Conservation (phyloP, 2,329 filamentous ascomycete genomes). For the Proliferodiscus dingleyae region DNA sequence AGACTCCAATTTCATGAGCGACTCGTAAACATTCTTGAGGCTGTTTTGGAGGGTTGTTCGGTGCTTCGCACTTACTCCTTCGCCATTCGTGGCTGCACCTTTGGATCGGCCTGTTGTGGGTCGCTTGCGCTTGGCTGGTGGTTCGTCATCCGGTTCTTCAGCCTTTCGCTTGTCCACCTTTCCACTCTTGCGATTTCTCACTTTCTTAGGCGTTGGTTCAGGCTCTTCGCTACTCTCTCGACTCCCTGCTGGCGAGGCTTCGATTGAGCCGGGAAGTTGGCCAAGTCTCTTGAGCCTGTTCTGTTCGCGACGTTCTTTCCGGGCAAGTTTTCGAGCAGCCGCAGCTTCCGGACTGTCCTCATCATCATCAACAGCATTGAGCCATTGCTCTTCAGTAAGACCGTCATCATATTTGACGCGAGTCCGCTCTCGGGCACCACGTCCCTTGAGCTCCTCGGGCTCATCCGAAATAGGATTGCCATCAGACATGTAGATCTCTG, state of each 20-base stretch:
- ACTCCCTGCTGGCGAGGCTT: constrained; percentile 71
- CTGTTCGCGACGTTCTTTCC: constrained; percentile 70
- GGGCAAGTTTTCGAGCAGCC: constrained; percentile 81
- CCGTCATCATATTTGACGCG: constrained; percentile 95
- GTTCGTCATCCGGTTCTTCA: constrained; percentile 64
- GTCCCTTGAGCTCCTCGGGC: constrained; percentile 71
- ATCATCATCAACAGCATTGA: constrained; percentile 95
- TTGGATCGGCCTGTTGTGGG: constrained; percentile 69
- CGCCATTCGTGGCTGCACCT: constrained; percentile 34
- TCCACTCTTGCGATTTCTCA: constrained; percentile 70
- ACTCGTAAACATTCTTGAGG: constrained; percentile 71
- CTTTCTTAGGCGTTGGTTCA: constrained; percentile 67
- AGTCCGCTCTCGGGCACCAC: constrained; percentile 90
- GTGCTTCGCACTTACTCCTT: constrained; percentile 62
- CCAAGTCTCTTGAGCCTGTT: constrained; percentile 64
- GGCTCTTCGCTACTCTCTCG: constrained; percentile 79
- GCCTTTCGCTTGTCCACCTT: constrained; percentile 83
- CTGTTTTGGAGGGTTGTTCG: constrained; percentile 76
- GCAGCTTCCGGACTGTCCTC: constrained; percentile 93
- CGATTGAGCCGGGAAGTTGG: constrained; percentile 36
- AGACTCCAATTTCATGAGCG: constrained; percentile 75
- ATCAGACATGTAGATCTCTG: constrained; percentile 89
- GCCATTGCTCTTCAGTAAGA: constrained; percentile 97
- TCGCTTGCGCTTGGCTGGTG: constrained; percentile 73
- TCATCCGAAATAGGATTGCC: constrained; percentile 77